Evolutionary conservation across 2,329 filamentous ascomycete species (phyloP), one percentile per base, ranked within the genome.

Genomic region (Exophiala sp.): DNA sequence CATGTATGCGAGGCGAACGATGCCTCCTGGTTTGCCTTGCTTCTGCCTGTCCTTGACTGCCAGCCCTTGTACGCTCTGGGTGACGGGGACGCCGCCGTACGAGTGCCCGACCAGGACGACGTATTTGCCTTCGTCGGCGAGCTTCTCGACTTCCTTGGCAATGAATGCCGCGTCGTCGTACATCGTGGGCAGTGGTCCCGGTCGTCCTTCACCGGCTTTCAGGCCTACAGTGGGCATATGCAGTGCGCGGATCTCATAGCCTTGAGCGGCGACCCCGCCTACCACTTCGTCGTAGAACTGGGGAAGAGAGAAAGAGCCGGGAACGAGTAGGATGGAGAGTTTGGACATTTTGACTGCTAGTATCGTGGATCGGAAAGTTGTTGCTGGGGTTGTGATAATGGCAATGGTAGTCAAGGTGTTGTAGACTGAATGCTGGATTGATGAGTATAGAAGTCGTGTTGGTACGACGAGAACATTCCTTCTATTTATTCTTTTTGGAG

Each of bases 1-100:
- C 27, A 70, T 60, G 44, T 65, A 68, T 5, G 64, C 55, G 27
- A 70, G 49, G 22, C 60, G 61, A 1, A 63, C 53, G 7, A 70
- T 65, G 2, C 68, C 68, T 2, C 67, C 67, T 1, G 48, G 41
- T 38, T 64, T 58, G 2, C 63, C 63, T 13, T 51, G 50, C 16
- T 56, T 40, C 43, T 64, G 50, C 7, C 65, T 58, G 13, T 64
- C 60, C 2, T 52, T 30, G 35, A 63, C 64, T 23, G 61, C 62
- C 19, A 70, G 61, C 1, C 64, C 65, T 9, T 63, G 38, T 9
- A 42, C 39, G 23, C 44, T 43, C 35, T 57, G 39, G 22, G 50
- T 42, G 14, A 42, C 60, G 6, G 62, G 51, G 6, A 67, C 44
- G 1, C 65, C 65, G 2, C 65, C 64, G 43, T 66, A 67, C 6